Conservation (phyloP, 2,329 filamentous ascomycete species). For the Gnomoniopsis sp. region DNA sequence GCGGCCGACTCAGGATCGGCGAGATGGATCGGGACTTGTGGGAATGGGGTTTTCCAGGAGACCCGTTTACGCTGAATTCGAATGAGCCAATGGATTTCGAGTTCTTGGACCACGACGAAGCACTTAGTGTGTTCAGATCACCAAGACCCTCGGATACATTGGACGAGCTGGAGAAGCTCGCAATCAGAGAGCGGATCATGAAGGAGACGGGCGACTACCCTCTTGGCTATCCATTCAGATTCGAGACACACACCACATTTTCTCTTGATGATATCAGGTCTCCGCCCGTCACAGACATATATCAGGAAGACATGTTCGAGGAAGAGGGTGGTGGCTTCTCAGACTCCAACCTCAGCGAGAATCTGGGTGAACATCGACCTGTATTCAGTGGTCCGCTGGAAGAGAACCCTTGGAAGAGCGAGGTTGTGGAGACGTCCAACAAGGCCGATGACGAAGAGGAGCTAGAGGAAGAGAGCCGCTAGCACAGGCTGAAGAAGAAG, state of each 20-base stretch:
- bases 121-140: conserved; percentile 11
- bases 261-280: neutral
- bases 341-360: neutral
- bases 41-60: neutral
- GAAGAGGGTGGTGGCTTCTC: neutral
- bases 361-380: neutral
- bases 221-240: neutral
- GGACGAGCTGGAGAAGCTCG: conserved; percentile 6
- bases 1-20: neutral
- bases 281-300: neutral
- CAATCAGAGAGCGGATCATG: neutral
- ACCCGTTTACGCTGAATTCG: neutral
- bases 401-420: neutral
- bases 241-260: neutral
- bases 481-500: neutral
- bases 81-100: neutral
- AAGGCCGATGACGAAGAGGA: neutral
- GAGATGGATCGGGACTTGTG: neutral
- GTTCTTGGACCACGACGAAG: conserved; percentile 11
- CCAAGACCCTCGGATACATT: conserved; percentile 14
- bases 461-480: neutral
- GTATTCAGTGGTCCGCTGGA: neutral
- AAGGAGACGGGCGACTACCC: neutral
- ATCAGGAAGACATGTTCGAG: neutral
- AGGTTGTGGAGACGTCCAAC: neutral